Conservation (phyloP, 2,329 filamentous ascomycete genomes). For the Colletotrichum australisinense region DNA sequence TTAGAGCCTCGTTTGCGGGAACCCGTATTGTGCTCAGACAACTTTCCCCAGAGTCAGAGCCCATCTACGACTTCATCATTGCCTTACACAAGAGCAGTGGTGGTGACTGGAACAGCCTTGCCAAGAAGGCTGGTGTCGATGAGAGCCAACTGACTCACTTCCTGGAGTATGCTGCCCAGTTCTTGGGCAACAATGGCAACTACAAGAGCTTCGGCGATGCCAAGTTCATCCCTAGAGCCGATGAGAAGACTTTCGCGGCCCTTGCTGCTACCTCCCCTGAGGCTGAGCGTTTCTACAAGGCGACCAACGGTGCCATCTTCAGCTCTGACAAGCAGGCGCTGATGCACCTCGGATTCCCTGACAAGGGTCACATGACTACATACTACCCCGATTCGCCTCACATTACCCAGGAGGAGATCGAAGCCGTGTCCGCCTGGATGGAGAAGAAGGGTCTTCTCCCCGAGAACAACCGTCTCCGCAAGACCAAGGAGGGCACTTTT, state of each 20-base stretch:
- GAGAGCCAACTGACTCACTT: slow-evolving; percentile 75
- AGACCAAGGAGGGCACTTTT: slow-evolving; percentile 72
- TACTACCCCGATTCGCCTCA: slow-evolving; percentile 83
- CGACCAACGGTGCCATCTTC: slow-evolving; percentile 79
- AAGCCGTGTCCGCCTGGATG: slow-evolving; percentile 77
- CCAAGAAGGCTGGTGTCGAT: slow-evolving; percentile 71
- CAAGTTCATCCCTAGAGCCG: slow-evolving; percentile 83
- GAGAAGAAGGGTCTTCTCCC: slow-evolving; percentile 76
- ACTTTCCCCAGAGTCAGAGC: slow-evolving; percentile 83
- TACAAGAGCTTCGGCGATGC: slow-evolving; percentile 90
- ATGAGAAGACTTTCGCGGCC: slow-evolving; percentile 71
- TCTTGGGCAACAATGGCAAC: slow-evolving; percentile 84
- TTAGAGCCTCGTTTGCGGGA: slow-evolving; percentile 80
- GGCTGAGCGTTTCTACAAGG: slow-evolving; percentile 72
- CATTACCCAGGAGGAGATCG: slow-evolving; percentile 82
- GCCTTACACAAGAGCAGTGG: slow-evolving; percentile 73
- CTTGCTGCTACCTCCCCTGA: slow-evolving; percentile 71
- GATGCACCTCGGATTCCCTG: slow-evolving; percentile 81
- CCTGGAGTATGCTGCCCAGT: slow-evolving; percentile 81
- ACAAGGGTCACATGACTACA: slow-evolving; percentile 81
- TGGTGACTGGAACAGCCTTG: slow-evolving; percentile 79
- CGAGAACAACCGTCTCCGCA: slow-evolving; percentile 82
- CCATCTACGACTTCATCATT: slow-evolving; percentile 85
- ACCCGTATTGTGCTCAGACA: slow-evolving; percentile 84
- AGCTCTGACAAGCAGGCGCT: slow-evolving; percentile 71